phyloP scores from a whole-genome alignment of 2,329 filamentous ascomycete species.

The Cordyceps militaris region DNA sequence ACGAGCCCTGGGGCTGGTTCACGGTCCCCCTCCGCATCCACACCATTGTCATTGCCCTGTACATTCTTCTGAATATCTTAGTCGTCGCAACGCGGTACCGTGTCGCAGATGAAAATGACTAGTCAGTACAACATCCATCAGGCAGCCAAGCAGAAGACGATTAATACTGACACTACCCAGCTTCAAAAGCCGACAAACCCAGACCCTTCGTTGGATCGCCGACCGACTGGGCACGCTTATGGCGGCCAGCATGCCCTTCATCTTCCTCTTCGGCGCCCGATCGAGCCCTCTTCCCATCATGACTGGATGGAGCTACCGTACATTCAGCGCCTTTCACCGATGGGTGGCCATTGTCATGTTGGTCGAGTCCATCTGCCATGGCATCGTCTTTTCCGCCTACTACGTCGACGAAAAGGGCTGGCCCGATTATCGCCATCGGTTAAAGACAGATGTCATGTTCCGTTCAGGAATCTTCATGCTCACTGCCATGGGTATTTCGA shows the following conservation, averaged over 20 bases:
- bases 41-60: conserved; percentile 26
- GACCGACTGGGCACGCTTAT: conserved; percentile 53
- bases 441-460: not conserved
- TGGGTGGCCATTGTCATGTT: conserved; percentile 53
- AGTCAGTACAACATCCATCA: conserved; percentile 19
- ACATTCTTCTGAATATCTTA: conserved; percentile 26
- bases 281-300: conserved; percentile 55
- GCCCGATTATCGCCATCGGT: not conserved
- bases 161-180: conserved; percentile 13
- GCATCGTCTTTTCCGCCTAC: conserved; percentile 17
- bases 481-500: conserved; percentile 8
- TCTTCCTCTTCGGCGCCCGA: conserved; percentile 55
- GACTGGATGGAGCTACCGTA: conserved; percentile 57
- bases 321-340: conserved; percentile 57
- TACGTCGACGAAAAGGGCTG: conserved; percentile 16
- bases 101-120: conserved; percentile 25
- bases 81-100: conserved; percentile 24
- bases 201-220: conserved; percentile 42
- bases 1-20: conserved; percentile 27
- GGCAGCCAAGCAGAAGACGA: conserved; percentile 20
- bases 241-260: conserved; percentile 49
- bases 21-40: conserved; percentile 30
- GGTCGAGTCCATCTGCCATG: conserved; percentile 49
- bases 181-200: conserved; percentile 16
- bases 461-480: conserved; percentile 8